A percentile compares a stretch with the other conserved stretches of the same genome.
Evolutionary conservation across 148 eudicot species (phyloP).

Genomic region (Silene uniflora): DNA sequence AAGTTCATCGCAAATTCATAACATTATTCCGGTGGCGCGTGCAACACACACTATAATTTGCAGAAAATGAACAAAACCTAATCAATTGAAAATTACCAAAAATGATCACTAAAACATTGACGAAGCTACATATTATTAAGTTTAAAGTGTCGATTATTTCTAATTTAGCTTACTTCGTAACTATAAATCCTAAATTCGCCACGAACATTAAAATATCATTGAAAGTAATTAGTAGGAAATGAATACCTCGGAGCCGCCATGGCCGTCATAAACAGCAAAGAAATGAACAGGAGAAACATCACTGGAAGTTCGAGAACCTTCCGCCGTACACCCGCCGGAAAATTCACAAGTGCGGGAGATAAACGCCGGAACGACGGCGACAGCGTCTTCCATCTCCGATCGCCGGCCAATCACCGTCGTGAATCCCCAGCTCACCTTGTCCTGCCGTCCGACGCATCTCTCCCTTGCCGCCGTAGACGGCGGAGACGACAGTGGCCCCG

Average conservation of each 20-base stretch:
- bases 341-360: conserved; percentile 41
- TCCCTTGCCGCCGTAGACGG: conserved; percentile 25
- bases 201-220: too few species aligned
- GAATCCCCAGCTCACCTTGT: conserved; percentile 51
- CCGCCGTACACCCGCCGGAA: conserved; percentile 55
- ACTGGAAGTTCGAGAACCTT: conserved; percentile 32
- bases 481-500: neutral
- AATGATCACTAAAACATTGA: too few species aligned
- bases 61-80: neutral
- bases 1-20: too few species aligned
- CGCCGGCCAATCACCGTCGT: conserved; percentile 66
- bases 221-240: neutral
- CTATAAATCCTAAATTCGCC: too few species aligned
- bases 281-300: conserved; percentile 49
- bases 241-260: conserved; percentile 72
- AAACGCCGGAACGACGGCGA: conserved; percentile 54
- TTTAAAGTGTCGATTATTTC: too few species aligned
- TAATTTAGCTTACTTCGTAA: too few species aligned
- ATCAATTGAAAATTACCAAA: neutral
- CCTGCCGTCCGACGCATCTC: conserved; percentile 48
- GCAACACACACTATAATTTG: neutral
- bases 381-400: conserved; percentile 80
- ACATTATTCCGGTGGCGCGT: neutral
- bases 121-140: too few species aligned
- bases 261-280: conserved; percentile 87